A percentile compares a stretch with the other conserved stretches of the same genome.
phyloP scores from a whole-genome alignment of 140 eudicot genomes.

The Stevia rebaudiana region DNA sequence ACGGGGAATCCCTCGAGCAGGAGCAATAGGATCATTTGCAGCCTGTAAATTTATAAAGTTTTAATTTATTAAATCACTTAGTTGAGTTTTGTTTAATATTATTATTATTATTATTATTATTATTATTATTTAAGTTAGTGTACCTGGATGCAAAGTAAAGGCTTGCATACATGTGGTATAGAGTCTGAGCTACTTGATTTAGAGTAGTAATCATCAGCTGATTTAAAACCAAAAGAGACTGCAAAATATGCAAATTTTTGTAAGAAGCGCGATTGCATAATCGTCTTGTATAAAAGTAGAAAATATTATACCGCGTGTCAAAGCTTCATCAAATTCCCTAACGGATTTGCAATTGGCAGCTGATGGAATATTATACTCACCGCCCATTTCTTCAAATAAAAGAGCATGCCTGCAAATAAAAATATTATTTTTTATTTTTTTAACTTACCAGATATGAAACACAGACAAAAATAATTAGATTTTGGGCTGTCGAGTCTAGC shows the following conservation, averaged over 20 bases:
- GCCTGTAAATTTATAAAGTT: slow-evolving; percentile 48
- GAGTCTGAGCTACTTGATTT: slow-evolving; percentile 75
- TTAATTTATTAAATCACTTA: neutral
- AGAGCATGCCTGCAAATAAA: slow-evolving; percentile 64
- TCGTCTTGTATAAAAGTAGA: neutral
- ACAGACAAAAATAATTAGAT: neutral
- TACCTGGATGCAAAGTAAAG: slow-evolving; percentile 95
- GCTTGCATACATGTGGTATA: slow-evolving; percentile 54
- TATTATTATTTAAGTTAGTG: neutral
- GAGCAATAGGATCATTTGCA: slow-evolving; percentile 95
- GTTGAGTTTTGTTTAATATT: neutral
- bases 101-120: neutral
- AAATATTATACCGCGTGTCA: slow-evolving; percentile 62
- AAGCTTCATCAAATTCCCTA: slow-evolving; percentile 83
- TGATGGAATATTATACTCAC: slow-evolving; percentile 70
- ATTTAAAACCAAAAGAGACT: slow-evolving; percentile 95
- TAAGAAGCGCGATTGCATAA: slow-evolving; percentile 9
- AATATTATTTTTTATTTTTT: neutral
- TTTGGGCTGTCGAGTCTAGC: neutral
- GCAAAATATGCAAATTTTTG: slow-evolving; percentile 19
- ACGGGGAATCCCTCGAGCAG: slow-evolving; percentile 82
- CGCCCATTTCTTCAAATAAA: slow-evolving; percentile 76
- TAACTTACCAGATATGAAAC: neutral
- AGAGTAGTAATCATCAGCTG: slow-evolving; percentile 87
- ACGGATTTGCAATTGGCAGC: slow-evolving; percentile 74